Conservation (phyloP, 495 filamentous ascomycete species). For the Daldinia caldariorum region DNA sequence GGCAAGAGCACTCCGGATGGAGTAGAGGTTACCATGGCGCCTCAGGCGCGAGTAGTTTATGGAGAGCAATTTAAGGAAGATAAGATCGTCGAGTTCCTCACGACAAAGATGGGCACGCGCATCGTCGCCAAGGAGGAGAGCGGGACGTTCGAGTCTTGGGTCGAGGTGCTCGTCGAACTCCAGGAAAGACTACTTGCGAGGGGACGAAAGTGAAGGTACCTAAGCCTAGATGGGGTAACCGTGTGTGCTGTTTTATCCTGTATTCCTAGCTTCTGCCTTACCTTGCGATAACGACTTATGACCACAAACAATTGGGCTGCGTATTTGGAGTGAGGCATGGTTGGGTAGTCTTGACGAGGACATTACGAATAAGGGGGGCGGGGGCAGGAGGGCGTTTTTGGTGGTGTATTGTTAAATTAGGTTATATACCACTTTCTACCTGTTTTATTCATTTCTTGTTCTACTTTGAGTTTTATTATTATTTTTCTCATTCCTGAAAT, state of each 20-base stretch:
- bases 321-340: background rate
- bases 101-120: conserved; percentile 55
- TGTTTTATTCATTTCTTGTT: background rate
- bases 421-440: conserved; percentile 17
- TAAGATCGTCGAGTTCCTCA: conserved; percentile 70
- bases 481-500: too few relatives aligned
- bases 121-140: conserved; percentile 48
- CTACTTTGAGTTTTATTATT: background rate
- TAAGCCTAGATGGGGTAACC: too few relatives aligned
- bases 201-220: conserved; percentile 57
- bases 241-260: background rate
- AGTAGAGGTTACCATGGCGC: conserved; percentile 58
- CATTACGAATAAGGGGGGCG: conserved; percentile 8
- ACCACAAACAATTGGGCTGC: conserved; percentile 9
- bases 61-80: conserved; percentile 71
- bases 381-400: conserved; percentile 5
- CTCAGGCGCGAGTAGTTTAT: conserved; percentile 67
- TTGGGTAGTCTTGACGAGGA: background rate
- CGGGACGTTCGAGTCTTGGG: conserved; percentile 59
- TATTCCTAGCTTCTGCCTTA: background rate
- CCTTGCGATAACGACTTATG: conserved; percentile 44
- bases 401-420: conserved; percentile 7
- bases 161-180: conserved; percentile 64
- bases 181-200: conserved; percentile 63
- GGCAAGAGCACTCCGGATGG: conserved; percentile 38